Conservation (phyloP, 1,139 yeast genomes). For the Meyerozyma carpophila region DNA sequence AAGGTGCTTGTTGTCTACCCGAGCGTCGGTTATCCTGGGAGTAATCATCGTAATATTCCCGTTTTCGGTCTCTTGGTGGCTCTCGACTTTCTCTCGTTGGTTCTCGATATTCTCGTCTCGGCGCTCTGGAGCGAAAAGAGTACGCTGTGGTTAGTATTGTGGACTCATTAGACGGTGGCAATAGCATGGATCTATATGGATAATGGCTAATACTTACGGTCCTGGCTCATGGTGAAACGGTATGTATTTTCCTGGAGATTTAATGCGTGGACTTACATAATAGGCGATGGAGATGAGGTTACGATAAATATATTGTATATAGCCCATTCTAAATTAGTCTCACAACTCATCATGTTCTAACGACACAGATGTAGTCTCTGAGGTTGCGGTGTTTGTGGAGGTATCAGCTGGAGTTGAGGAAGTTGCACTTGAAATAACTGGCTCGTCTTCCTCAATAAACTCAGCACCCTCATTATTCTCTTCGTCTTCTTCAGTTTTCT, state of each 20-base stretch:
- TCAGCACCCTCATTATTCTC: slow-evolving; percentile 11
- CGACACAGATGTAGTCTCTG: slow-evolving; percentile 1
- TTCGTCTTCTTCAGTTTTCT: slow-evolving; percentile 10
- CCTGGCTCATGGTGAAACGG: background rate
- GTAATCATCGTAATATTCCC: background rate
- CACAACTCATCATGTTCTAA: slow-evolving; percentile 9
- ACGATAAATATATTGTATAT: background rate
- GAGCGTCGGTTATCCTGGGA: background rate
- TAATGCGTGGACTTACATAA: background rate
- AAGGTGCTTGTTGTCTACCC: background rate
- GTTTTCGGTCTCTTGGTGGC: background rate
- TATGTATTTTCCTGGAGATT: background rate
- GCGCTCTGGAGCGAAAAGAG: slow-evolving; percentile 1
- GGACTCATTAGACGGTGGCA: background rate
- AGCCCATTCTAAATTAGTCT: background rate
- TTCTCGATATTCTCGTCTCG: background rate
- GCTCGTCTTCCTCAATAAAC: slow-evolving; percentile 12
- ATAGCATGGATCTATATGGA: background rate
- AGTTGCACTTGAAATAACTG: background rate
- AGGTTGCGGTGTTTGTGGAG: background rate
- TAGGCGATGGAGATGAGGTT: background rate
- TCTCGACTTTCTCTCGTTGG: background rate
- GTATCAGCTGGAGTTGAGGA: background rate
- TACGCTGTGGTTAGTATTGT: background rate
- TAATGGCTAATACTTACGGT: background rate